Percentiles rank a stretch among this genome's conserved stretches.
Evolutionary conservation across 1,284 basidiomycete genomes (phyloP).

Genomic region (Athelia psychrophila): DNA sequence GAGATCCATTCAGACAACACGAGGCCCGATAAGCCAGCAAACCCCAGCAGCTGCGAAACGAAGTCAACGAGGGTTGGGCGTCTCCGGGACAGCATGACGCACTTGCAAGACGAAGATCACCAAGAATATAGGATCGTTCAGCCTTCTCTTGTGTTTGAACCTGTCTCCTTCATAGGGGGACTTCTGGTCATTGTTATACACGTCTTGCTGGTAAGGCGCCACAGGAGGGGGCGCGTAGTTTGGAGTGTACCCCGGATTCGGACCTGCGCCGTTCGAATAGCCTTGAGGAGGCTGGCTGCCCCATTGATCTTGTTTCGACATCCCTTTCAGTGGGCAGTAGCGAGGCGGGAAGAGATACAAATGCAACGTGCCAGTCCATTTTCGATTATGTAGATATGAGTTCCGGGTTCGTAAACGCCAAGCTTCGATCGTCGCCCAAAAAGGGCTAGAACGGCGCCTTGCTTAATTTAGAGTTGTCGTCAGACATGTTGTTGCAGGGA

Average conservation of each 20-base stretch:
- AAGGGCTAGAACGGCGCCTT: too few relatives aligned
- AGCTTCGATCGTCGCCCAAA: too few relatives aligned
- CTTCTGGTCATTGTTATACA: conserved; percentile 39
- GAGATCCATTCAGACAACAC: conserved; percentile 61
- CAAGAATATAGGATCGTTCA: conserved; percentile 74
- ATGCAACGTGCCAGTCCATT: too few relatives aligned
- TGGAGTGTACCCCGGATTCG: conserved; percentile 20
- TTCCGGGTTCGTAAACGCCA: too few relatives aligned
- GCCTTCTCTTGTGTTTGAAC: conserved; percentile 65
- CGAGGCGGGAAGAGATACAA: conserved; percentile 9
- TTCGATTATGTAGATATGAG: too few relatives aligned
- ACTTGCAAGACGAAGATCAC: conserved; percentile 70
- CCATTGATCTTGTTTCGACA: conserved; percentile 22
- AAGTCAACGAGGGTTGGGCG: neutral
- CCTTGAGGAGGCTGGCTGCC: conserved; percentile 16
- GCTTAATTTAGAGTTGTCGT: too few relatives aligned
- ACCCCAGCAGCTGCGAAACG: conserved; percentile 55
- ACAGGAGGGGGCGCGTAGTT: conserved; percentile 15
- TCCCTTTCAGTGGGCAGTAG: conserved; percentile 10
- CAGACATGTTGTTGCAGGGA: too few relatives aligned
- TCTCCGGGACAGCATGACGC: conserved; percentile 9
- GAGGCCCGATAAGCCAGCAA: conserved; percentile 64
- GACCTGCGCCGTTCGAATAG: conserved; percentile 3
- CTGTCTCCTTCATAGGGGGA: conserved; percentile 60
- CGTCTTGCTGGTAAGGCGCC: neutral